Base-by-base conservation (phyloP, 257 asterid species). In the Plantago ovata region DNA sequence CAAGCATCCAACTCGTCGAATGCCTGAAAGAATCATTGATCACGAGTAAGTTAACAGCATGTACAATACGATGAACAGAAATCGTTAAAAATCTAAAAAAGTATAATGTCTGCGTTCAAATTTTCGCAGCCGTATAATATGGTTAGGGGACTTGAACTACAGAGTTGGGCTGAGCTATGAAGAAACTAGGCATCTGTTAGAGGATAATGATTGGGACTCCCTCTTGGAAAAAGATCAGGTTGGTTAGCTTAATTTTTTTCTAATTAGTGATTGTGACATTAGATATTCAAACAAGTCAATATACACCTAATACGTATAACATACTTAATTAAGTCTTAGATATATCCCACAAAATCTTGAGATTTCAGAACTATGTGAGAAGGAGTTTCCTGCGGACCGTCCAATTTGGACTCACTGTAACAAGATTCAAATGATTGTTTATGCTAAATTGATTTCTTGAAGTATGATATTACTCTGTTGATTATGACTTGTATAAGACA, bases 101-200 rank as follows among this genome's bases (percentile, higher is more conserved):
- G 23, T 12, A 20, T 45, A 24, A 41, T 23, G 4, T 1, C 5
- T 20, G n/a, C 9, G 38, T 28, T 15, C 53, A 4, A 12, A 49
- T 28, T 23, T 45, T 15, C 40, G 38, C 88, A 88, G 98, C 76
- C 96, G 96, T 10, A 56, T 70, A 69, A 85, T 92, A 15, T 92
- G 98, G 98, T 72, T 92, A 13, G 98, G 98, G 33, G 98, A 92
- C 77, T 77, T 92, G 85, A 92, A 88, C 44, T 92, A 92, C 62
- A 76, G 98, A 52, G 87, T 88, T 36, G 76, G 95, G 14, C 73
- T 88, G 77, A 88, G 89, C 69, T 92, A 92, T 16, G 85, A 92
- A 22, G 93, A 87, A 60, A 81, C 98, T 9, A 83, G 75, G 55
- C 33, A 66, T 41, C 61, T 85, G 13, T 47, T 92, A 53, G 96